Base-by-base conservation (phyloP, 345 rosid genomes). In the Citrus glauca region DNA sequence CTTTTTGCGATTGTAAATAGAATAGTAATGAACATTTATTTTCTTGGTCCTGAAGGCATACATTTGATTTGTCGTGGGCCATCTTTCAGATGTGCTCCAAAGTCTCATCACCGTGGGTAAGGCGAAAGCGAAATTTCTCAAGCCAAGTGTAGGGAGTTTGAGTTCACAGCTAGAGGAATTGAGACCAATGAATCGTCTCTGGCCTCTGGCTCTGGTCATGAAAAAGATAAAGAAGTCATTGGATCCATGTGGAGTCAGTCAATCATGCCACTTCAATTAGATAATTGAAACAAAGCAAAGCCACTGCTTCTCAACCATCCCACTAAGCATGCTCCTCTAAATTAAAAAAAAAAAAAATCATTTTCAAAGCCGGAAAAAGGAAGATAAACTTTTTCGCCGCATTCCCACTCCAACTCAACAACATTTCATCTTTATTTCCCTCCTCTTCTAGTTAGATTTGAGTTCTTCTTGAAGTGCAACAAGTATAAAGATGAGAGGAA, bases 241-340 rank as follows among this genome's bases (percentile, higher is more conserved):
- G 7, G 45, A 8, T 32, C 42, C 66, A 69, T 40, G 68, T 72
- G 78, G 70, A 63, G 40, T 59, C 72, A 63, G 40, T 59, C 72
- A 42, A 64, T 37, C 59, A 65, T 32, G 45, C 28, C 78, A 33
- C 69, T 59, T 16, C 65, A 33, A 14, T 16, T 5, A 75, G 72
- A 69, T 61, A 74, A 66, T 53, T 5, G 22, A 53, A 50, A 17
- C 50, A 68, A 83, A 24, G 84, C 75, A 73, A 27, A 33, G 17
- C 71, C 87, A 86, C 87, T 82, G 22, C 61, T 78, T 78, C 84
- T 73, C 80, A 28, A 85, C 72, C 85, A 42, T 78, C 62, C 85
- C 85, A 84, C 84, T 72, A 76, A 42, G 25, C 9, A 11, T 64
- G 38, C 35, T 1, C 16, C n/a, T 61, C 77, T 14, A 33, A 33